Evolutionary conservation across 2,329 filamentous ascomycete species (phyloP).

Genomic region (Aspergillus oerlinghausenensis): DNA sequence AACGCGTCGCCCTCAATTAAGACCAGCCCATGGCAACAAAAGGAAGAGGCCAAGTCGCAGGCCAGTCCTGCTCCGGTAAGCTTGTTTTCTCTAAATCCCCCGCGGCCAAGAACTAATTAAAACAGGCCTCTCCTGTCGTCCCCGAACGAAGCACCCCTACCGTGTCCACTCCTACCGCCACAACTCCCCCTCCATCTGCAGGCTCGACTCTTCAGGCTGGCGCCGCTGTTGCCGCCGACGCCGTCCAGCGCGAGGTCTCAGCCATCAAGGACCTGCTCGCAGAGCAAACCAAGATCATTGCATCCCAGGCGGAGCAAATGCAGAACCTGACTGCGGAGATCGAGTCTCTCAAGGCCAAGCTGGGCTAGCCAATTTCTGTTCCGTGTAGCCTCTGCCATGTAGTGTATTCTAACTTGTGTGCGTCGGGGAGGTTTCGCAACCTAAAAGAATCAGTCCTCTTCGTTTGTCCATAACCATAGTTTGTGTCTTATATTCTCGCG

Average conservation of each 20-base stretch:
- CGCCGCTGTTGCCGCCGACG: slow-evolving; percentile 40
- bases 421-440: neutral
- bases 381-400: neutral
- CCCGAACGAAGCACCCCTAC: slow-evolving; percentile 21
- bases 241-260: slow-evolving; percentile 62
- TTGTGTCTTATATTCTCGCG: slow-evolving; percentile 10
- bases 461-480: slow-evolving; percentile 14
- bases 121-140: slow-evolving; percentile 11
- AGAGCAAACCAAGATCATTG: slow-evolving; percentile 72
- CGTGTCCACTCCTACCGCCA: slow-evolving; percentile 34
- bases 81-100: neutral
- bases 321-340: slow-evolving; percentile 66
- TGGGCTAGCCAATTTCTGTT: slow-evolving; percentile 42
- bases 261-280: slow-evolving; percentile 76
- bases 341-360: slow-evolving; percentile 73
- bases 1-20: slow-evolving; percentile 25
- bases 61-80: slow-evolving; percentile 22
- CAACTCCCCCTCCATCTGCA: slow-evolving; percentile 28
- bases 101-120: slow-evolving; percentile 1
- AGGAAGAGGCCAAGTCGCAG: slow-evolving; percentile 23
- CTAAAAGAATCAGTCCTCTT: slow-evolving; percentile 8
- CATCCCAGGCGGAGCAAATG: slow-evolving; percentile 72
- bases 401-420: neutral
- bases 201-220: slow-evolving; percentile 21
- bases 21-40: slow-evolving; percentile 26